Conservation (phyloP, 495 filamentous ascomycete genomes). For the Hyaloscypha finlandica region DNA sequence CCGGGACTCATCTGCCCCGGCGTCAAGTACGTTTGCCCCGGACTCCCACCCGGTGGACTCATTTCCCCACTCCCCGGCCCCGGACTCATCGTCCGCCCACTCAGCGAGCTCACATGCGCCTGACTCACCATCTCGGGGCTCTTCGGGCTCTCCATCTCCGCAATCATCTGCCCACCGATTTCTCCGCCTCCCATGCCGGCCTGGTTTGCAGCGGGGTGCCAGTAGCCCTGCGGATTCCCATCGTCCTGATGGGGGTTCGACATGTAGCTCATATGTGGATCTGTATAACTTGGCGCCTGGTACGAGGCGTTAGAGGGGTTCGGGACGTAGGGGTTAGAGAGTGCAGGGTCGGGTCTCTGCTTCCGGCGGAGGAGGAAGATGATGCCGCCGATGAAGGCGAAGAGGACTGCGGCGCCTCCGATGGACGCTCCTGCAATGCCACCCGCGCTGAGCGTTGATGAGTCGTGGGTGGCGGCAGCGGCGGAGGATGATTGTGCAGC, state of each 20-base stretch:
- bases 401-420: constrained; percentile 27
- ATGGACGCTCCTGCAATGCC: constrained; percentile 30
- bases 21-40: neutral
- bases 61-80: neutral
- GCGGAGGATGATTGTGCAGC: neutral
- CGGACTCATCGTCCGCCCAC: neutral
- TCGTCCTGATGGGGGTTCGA: constrained; percentile 2
- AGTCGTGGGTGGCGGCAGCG: neutral
- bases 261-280: constrained; percentile 16
- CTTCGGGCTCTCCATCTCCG: constrained; percentile 23
- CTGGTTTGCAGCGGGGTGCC: neutral
- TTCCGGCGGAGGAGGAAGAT: constrained; percentile 13
- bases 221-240: neutral
- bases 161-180: constrained; percentile 3
- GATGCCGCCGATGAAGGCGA: constrained; percentile 17
- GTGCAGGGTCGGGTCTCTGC: neutral
- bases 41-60: neutral
- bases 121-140: constrained; percentile 1
- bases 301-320: constrained; percentile 17
- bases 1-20: neutral
- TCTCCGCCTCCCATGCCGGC: neutral
- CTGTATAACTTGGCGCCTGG: constrained; percentile 5
- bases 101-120: neutral
- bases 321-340: neutral
- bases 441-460: constrained; percentile 16